Base-by-base conservation (phyloP, 1,284 basidiomycete species). In the Trichosporon asahii region DNA sequence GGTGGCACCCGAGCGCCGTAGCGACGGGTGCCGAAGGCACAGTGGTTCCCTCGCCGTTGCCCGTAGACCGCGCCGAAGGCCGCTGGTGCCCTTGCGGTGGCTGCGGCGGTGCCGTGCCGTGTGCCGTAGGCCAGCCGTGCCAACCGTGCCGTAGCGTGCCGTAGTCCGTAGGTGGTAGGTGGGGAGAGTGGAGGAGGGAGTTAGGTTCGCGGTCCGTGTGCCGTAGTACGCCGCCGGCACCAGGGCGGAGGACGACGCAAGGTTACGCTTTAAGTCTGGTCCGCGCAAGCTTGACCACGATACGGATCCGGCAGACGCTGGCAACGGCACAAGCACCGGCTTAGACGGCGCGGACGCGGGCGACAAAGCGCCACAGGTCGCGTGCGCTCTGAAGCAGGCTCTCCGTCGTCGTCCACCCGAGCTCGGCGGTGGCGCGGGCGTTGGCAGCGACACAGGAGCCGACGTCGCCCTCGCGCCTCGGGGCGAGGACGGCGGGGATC, bases 391-490 rank as follows among this genome's bases (percentile, higher is more conserved):
- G 67, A 3, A 35, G 23, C 25, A 71, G 29, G 11, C 15, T 55
- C 64, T 66, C 67, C 15, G 64, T 64, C 5, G 70, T 57, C n/a
- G 64, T 57, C 70, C 70, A 71, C 12, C 64, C 64, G 14, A 71
- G 70, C 66, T 71, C 70, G 6, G 21, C 40, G 33, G 25, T 64
- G 6, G 70, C 70, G 11, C 70, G 70, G 1, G 57, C 25, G 27
- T 46, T 71, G 14, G 55, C 18, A 14, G 70, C 70, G 23, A 71
- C 67, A n/a, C 70, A 71, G 2, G 53, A 64, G 11, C 70, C 70
- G 57, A 71, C 70, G 44, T 71, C 70, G 21, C 70, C 70, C 27
- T 68, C 64, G 25, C 70, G 64, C 33, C 70, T 65, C 15, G 29
- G 64, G 2, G 70, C 29, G 18, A 53, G 57, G 7, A 35, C 31